A percentile compares a stretch with the other conserved stretches of the same genome.
Evolutionary conservation across 495 filamentous ascomycete genomes (phyloP).

Genomic region (Lophiotrema nucula): DNA sequence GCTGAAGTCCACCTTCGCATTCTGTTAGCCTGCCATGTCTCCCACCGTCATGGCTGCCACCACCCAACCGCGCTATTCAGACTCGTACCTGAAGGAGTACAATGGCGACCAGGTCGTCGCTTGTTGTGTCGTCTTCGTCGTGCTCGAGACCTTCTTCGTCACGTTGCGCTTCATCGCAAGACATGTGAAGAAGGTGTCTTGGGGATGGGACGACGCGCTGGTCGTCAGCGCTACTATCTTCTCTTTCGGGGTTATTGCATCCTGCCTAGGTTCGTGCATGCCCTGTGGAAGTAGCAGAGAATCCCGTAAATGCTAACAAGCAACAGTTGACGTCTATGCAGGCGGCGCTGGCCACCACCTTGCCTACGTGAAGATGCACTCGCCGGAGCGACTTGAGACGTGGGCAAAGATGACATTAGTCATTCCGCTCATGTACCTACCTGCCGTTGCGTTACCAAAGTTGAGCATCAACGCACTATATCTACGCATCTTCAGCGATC

Average conservation of each 20-base stretch:
- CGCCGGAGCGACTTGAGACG: not conserved
- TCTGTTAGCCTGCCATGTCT: not conserved
- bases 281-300: not conserved
- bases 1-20: not conserved
- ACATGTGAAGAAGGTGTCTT: not conserved
- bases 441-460: constrained; percentile 4
- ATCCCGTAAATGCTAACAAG: not conserved
- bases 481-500: constrained; percentile 9
- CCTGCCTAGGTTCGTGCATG: not conserved
- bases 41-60: not conserved
- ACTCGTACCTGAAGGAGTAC: not conserved
- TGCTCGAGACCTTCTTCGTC: not conserved
- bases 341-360: constrained; percentile 1
- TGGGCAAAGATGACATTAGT: not conserved
- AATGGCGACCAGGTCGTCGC: not conserved
- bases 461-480: not conserved
- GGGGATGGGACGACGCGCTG: constrained; percentile 5
- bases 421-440: not conserved
- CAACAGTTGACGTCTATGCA: not conserved
- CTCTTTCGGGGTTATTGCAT: not conserved
- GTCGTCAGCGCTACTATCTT: not conserved
- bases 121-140: not conserved
- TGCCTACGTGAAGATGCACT: too few relatives aligned
- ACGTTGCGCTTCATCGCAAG: not conserved
- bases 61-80: not conserved